These are phyloP conservation scores for Rusavskia elegans DNA, from an alignment of 495 filamentous ascomycete species.

Conservation along the genomic window DNA sequence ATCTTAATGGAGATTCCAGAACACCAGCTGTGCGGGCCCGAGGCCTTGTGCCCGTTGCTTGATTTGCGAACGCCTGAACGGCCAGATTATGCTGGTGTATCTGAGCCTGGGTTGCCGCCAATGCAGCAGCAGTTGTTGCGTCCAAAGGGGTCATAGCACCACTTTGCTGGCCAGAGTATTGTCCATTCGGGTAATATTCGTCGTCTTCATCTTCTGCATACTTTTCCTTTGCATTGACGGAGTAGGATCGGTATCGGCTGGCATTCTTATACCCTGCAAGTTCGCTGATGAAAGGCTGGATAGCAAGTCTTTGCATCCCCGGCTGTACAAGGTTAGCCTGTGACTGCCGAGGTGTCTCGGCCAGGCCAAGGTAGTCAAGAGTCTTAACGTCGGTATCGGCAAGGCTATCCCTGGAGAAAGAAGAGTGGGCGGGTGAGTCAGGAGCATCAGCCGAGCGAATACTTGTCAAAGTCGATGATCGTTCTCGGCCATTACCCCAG, in stretches of 20 bases:
- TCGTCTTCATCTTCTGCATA: constrained; percentile 90
- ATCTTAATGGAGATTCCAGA: constrained; percentile 60
- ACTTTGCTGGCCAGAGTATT: constrained; percentile 43
- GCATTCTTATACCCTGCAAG: constrained; percentile 58
- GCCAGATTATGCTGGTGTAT: constrained; percentile 88
- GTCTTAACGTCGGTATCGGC: constrained; percentile 84
- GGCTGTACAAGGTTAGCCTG: constrained; percentile 52
- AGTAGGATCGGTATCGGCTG: constrained; percentile 89
- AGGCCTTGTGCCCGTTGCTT: constrained; percentile 67
- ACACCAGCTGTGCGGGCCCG: constrained; percentile 83
- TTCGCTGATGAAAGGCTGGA: constrained; percentile 63
- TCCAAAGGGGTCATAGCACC: constrained; percentile 59
- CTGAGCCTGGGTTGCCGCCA: constrained; percentile 74
- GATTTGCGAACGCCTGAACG: constrained; percentile 77
- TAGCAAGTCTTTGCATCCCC: constrained; percentile 37
- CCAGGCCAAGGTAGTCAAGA: constrained; percentile 87
- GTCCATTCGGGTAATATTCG: constrained; percentile 37
- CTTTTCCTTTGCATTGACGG: constrained; percentile 96
- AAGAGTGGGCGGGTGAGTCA: constrained; percentile 74
- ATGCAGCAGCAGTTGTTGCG: constrained; percentile 47
- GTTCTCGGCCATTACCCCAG: constrained; percentile 61
- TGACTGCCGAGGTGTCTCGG: constrained; percentile 78
- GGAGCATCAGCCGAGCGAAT: constrained; percentile 80
- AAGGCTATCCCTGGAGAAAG: constrained; percentile 77
- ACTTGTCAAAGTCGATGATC: constrained; percentile 72